Base-by-base conservation (phyloP, 129 eudicot genomes). In the Pseudognaphalium luteoalbum region DNA sequence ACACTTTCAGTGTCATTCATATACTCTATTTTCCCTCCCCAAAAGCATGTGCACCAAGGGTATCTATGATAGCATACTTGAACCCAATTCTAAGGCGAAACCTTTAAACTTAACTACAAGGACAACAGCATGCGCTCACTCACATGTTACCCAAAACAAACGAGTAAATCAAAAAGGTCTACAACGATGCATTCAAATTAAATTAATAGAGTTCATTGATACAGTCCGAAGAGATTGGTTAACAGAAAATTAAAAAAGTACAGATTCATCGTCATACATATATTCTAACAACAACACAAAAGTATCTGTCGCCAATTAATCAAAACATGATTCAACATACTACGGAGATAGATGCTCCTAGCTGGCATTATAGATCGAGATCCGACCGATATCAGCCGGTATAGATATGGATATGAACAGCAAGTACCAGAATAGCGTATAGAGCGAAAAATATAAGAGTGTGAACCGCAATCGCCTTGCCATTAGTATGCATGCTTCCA, bases 401-500 rank as follows among this genome's bases (percentile, higher is more conserved):
- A 70, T 90, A 90, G 85, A 93, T 87, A 83, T 93, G 97, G 78
- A 93, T 57, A 33, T 88, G 98, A 16, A 93, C 81, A 21, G 89
- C 89, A 32, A 93, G 88, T 75, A 85, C 81, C 70, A 91, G 85
- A 34, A 91, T 79, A 11, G 94, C 84, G 33, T 91, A 93, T 63
- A 93, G 4, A 52, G 86, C 86, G 80, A 90, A 90, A 89, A 93
- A 93, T 83, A 90, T 84, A 60, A 90, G 91, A 7, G 98, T 90
- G 35, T 93, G 97, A 61, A 91, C 87, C 0, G 88, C 89, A 10
- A 90, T 93, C 5, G 98, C 90, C 68, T 88, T 93, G 70, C 98
- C 93, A 71, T 88, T 90, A 51, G 98, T 93, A 85, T 80, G 84
- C 92, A 90, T 87, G 89, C 88, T 84, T 15, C 97, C 96, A n/a